Conservation (phyloP, 2,329 filamentous ascomycete genomes). For the Ceratocystis variospora region DNA sequence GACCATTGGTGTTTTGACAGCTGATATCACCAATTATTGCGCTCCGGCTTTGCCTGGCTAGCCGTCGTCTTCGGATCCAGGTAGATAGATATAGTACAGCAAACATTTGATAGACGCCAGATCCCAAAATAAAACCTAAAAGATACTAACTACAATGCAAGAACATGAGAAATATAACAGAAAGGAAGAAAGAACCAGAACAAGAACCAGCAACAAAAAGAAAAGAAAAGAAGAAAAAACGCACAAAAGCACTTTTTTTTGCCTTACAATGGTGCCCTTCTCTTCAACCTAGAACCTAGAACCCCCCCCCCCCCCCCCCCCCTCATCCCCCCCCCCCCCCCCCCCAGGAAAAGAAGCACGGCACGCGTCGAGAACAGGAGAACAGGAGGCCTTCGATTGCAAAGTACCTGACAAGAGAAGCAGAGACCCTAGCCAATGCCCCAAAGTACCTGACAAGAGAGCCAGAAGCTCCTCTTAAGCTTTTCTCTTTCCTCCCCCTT, state of each 20-base stretch:
- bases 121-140: slow-evolving; percentile 5
- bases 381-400: neutral
- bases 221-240: neutral
- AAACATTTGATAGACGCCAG: slow-evolving; percentile 5
- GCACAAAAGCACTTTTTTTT: slow-evolving; percentile 6
- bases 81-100: neutral
- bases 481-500: neutral
- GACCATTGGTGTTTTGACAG: too few species aligned
- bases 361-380: neutral
- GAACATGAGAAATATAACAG: slow-evolving; percentile 4
- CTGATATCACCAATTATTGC: too few species aligned
- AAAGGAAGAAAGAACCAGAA: neutral
- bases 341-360: neutral
- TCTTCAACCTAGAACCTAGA: neutral
- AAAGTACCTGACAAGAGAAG: neutral
- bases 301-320: neutral
- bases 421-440: too few species aligned
- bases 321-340: too few species aligned
- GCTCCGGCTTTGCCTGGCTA: too few species aligned
- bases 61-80: neutral
- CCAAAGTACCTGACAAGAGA: neutral
- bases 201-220: neutral
- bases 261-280: neutral
- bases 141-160: slow-evolving; percentile 2
- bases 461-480: neutral